Evolutionary conservation across 768 basidiomycete species (phyloP).

Genomic region (Amanita molliuscula): DNA sequence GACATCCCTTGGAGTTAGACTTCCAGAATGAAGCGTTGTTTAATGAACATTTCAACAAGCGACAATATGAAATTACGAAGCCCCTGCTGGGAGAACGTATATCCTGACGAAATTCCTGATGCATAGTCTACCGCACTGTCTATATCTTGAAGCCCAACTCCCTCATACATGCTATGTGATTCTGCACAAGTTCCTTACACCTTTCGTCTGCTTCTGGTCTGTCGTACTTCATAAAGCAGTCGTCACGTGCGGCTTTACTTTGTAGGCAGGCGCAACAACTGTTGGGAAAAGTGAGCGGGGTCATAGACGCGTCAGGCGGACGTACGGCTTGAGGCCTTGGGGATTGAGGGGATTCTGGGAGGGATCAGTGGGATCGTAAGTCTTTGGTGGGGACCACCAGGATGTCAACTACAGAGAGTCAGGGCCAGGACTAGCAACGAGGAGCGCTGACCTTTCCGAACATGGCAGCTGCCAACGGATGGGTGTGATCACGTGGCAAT

Average conservation of each 20-base stretch:
- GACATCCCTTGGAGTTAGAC: too few species aligned
- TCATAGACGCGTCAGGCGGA: conserved; percentile 5
- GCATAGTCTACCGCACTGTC: too few species aligned
- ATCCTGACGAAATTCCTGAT: too few species aligned
- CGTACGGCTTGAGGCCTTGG: conserved; percentile 90
- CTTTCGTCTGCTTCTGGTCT: conserved; percentile 56
- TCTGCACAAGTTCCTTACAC: conserved; percentile 71
- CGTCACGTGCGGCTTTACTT: conserved; percentile 86
- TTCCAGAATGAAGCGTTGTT: background rate
- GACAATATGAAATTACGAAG: too few species aligned
- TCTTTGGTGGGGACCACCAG: conserved; percentile 44
- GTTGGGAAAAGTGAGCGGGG: background rate
- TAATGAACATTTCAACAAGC: too few species aligned
- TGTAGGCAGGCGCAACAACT: conserved; percentile 97
- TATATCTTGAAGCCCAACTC: conserved; percentile 80
- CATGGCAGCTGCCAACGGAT: conserved; percentile 18
- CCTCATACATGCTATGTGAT: conserved; percentile 88
- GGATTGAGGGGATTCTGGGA: conserved; percentile 88
- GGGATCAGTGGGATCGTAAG: conserved; percentile 66
- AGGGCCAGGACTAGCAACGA: background rate
- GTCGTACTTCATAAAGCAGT: conserved; percentile 81
- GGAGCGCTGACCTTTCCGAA: conserved; percentile 26
- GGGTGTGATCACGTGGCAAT: background rate
- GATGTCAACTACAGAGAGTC: conserved; percentile 32
- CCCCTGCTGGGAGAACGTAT: too few species aligned